Evolutionary conservation across 331 rosid genomes (phyloP), one percentile per base, ranked within the genome.

Genomic region (Malus hybrid): DNA sequence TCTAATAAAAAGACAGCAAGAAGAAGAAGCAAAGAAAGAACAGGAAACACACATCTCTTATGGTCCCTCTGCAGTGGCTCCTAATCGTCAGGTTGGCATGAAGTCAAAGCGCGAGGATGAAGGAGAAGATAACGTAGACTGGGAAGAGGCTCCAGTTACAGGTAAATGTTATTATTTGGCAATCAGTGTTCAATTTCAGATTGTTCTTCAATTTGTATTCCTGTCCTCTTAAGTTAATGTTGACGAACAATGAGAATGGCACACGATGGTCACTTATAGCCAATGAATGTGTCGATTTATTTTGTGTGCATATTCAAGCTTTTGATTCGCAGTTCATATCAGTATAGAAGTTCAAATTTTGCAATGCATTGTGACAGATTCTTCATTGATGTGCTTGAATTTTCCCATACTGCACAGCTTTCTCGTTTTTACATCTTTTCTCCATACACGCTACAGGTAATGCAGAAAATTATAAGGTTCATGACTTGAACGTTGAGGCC

Each of bases 401-500:
- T 18, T 59, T 55, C 29, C 33, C 46, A 10, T 10, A 1, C 46
- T 39, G 46, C 46, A 39, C 46, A 39, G 46, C 46, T 39, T 10
- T 39, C 46, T 39, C 1, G 1, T 10, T 39, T 39, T 39, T 9
- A 39, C 46, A 39, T 39, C 64, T 69, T 32, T 52, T 55, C 33
- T 32, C n/a, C 57, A 5, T 82, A 42, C 79, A 61, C 44, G 22
- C 80, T 73, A 56, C 82, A 90, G 97, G 92, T 68, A 89, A 80
- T 72, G 76, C 85, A 67, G 96, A 75, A 83, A 83, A 73, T 75
- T 95, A 79, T 88, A 92, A 79, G 89, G 93, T 90, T 55, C 32
- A 74, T 67, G 99, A 95, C 86, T 85, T 95, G 92, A 95, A 95
- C 64, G 84, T 92, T 52, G 86, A 89, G 80, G 97, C 97, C 16